Evolutionary conservation across 352 stramenopile species (phyloP).

Genomic region (Globisporangium solare): DNA sequence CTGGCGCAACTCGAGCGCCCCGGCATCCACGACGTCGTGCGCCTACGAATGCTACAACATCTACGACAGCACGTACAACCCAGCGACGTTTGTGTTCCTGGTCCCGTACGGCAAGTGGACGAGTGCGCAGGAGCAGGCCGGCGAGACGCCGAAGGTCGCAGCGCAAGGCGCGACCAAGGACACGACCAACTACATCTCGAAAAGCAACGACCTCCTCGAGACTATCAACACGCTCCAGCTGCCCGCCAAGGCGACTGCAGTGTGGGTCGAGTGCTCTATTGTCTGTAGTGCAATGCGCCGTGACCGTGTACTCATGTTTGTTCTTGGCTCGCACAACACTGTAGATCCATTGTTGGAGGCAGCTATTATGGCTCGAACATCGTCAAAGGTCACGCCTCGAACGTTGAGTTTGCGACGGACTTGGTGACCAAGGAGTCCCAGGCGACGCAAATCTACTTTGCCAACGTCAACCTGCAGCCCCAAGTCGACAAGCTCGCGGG

Average conservation of each 20-base stretch:
- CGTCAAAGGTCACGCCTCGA: not conserved
- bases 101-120: not conserved
- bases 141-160: too few relatives aligned
- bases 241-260: not conserved
- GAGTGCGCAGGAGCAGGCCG: not conserved
- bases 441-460: conserved; percentile 1
- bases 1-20: not conserved
- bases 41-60: conserved; percentile 8
- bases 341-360: conserved; percentile 3
- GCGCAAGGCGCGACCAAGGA: not conserved
- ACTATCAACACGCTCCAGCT: conserved; percentile 6
- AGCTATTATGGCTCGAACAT: not conserved
- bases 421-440: not conserved
- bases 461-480: not conserved
- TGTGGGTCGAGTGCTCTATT: not conserved
- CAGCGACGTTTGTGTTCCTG: not conserved
- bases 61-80: not conserved
- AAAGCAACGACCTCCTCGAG: not conserved
- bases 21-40: not conserved
- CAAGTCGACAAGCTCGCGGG: not conserved
- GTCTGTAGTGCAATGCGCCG: not conserved
- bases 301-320: not conserved
- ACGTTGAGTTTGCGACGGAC: not conserved
- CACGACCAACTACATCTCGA: conserved; percentile 1
- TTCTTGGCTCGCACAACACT: not conserved